Percentiles rank a stretch among this genome's conserved stretches.
phyloP scores from a whole-genome alignment of 140 eudicot species.

The Oenanthe javanica region DNA sequence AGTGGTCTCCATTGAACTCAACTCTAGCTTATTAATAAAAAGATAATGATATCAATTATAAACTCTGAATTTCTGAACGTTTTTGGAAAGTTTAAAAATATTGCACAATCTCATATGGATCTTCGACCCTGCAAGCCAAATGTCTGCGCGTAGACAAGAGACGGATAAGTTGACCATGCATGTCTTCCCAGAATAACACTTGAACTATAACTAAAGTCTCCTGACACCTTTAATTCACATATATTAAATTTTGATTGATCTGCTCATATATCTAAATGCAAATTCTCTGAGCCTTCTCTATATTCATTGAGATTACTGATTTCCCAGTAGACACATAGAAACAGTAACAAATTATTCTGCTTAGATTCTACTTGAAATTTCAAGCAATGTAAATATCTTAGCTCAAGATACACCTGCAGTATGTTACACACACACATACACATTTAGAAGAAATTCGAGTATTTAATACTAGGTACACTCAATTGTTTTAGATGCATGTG shows the following conservation, averaged over 20 bases:
- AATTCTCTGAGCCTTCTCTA: neutral
- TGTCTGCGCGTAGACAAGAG: neutral
- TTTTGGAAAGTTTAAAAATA: neutral
- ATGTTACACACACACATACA: neutral
- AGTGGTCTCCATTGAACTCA: no score
- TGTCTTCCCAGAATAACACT: neutral
- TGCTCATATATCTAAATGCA: neutral
- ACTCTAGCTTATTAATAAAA: neutral
- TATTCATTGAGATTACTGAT: neutral
- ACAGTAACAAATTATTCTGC: neutral
- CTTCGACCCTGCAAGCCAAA: neutral
- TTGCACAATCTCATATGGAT: neutral
- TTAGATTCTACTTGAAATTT: neutral
- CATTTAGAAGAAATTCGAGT: neutral
- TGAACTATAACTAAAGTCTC: neutral
- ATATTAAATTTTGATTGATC: neutral
- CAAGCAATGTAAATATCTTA: neutral
- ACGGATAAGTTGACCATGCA: neutral
- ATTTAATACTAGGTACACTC: neutral
- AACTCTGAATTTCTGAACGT: neutral
- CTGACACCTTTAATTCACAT: neutral
- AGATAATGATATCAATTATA: neutral
- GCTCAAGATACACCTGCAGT: neutral
- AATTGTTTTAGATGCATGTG: neutral
- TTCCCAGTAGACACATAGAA: neutral